phyloP scores from a whole-genome alignment of 129 eudicot species.

The Silybum marianum region DNA sequence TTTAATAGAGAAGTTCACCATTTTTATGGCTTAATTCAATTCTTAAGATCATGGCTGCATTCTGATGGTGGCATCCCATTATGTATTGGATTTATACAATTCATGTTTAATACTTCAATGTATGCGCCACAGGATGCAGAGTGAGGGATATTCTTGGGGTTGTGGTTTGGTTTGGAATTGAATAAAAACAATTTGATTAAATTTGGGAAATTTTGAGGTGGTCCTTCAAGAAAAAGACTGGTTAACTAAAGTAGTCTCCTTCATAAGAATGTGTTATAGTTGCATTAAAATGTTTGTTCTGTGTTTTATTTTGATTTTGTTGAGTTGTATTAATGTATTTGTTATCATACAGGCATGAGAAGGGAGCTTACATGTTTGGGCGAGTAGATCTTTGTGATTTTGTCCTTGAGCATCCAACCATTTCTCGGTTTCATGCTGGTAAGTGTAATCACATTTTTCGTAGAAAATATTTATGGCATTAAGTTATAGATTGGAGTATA shows the following conservation, averaged over 20 bases:
- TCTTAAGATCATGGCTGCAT: not conserved
- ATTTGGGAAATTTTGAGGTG: not conserved
- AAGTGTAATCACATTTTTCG: not conserved
- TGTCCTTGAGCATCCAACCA: conserved; percentile 91
- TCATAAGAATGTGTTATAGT: not conserved
- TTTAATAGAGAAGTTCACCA: not conserved
- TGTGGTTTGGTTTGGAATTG: not conserved
- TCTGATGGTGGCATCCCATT: not conserved
- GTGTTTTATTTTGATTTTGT: not conserved
- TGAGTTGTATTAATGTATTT: not conserved
- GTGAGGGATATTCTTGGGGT: not conserved
- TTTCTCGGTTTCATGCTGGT: conserved; percentile 99
- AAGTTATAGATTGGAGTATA: not conserved
- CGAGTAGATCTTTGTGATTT: conserved; percentile 94
- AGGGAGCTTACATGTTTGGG: conserved; percentile 99
- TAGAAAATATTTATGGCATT: not conserved
- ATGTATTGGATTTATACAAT: not conserved
- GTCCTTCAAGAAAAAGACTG: not conserved
- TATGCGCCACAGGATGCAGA: not conserved
- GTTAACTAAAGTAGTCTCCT: not conserved
- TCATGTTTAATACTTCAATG: not conserved
- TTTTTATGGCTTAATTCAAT: not conserved
- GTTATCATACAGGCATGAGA: conserved; percentile 54
- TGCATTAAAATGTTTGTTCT: not conserved
- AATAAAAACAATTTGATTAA: not conserved